Conservation (phyloP, 2,329 filamentous ascomycete genomes). For the Aspergillus proliferans region DNA sequence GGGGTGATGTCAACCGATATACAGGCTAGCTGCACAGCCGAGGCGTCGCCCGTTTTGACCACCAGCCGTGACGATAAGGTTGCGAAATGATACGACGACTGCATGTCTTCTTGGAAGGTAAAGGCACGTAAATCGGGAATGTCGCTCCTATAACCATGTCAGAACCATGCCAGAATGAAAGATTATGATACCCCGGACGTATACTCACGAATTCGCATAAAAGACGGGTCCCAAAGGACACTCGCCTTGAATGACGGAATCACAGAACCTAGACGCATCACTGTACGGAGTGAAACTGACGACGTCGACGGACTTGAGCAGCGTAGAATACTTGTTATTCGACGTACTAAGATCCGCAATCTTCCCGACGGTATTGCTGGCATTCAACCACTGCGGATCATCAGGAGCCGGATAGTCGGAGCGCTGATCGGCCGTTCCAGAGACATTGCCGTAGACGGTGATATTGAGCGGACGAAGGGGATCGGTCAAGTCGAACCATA, state of each 20-base stretch:
- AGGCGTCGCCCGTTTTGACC: slow-evolving; percentile 66
- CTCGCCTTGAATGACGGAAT: slow-evolving; percentile 49
- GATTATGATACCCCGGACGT: background rate
- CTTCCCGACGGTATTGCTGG: slow-evolving; percentile 63
- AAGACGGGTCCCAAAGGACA: slow-evolving; percentile 77
- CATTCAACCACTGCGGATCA: slow-evolving; percentile 58
- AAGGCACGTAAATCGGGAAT: slow-evolving; percentile 60
- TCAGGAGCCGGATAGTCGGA: slow-evolving; percentile 55
- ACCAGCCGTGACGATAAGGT: slow-evolving; percentile 69
- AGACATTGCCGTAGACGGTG: slow-evolving; percentile 86
- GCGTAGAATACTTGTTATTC: slow-evolving; percentile 62
- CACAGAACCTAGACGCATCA: slow-evolving; percentile 60
- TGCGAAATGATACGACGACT: slow-evolving; percentile 77
- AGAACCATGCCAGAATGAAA: background rate
- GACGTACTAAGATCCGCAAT: slow-evolving; percentile 60
- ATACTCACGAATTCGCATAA: slow-evolving; percentile 45
- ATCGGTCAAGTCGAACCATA: slow-evolving; percentile 60
- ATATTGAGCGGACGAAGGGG: slow-evolving; percentile 63
- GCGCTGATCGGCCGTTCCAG: slow-evolving; percentile 53
- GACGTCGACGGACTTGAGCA: slow-evolving; percentile 65
- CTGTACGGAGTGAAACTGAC: slow-evolving; percentile 68
- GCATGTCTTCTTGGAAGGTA: slow-evolving; percentile 65
- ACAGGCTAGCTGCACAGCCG: slow-evolving; percentile 64
- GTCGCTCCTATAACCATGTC: slow-evolving; percentile 33
- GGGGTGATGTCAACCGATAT: slow-evolving; percentile 79